A percentile compares a stretch with the other conserved stretches of the same genome.
Evolutionary conservation across 371 early-diverging fungal species (phyloP).

Genomic region (Mucor sp.): DNA sequence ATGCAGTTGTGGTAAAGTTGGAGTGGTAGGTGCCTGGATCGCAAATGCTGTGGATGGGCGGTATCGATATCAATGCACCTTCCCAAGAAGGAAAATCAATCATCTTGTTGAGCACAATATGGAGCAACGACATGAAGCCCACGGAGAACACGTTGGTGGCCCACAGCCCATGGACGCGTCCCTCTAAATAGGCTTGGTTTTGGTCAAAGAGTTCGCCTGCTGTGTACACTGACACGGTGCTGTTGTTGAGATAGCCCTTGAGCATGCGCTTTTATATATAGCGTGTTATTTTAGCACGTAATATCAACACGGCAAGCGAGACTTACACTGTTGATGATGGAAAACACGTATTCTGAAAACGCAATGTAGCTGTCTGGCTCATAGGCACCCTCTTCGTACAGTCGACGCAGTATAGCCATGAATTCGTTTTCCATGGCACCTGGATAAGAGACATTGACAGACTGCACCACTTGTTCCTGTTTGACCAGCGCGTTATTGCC

Average conservation of each 20-base stretch:
- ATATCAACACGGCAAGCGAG: too few species aligned
- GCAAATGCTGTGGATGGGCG: slow-evolving; percentile 11
- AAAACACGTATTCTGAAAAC: slow-evolving; percentile 34
- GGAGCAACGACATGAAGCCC: slow-evolving; percentile 36
- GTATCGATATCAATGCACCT: slow-evolving; percentile 17
- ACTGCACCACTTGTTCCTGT: slow-evolving; percentile 20
- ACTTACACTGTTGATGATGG: slow-evolving; percentile 30
- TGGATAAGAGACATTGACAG: slow-evolving; percentile 19
- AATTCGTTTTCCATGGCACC: slow-evolving; percentile 27
- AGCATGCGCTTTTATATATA: slow-evolving; percentile 19
- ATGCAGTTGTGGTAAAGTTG: slow-evolving; percentile 12
- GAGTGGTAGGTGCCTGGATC: slow-evolving; percentile 27
- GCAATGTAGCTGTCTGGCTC: slow-evolving; percentile 30
- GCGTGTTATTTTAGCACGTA: too few species aligned
- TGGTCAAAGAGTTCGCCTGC: slow-evolving; percentile 34
- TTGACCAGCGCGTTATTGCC: not conserved
- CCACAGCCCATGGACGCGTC: slow-evolving; percentile 26
- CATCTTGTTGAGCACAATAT: slow-evolving; percentile 21
- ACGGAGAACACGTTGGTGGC: slow-evolving; percentile 29
- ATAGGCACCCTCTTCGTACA: slow-evolving; percentile 15
- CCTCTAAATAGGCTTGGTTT: slow-evolving; percentile 28
- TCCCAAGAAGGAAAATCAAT: slow-evolving; percentile 27
- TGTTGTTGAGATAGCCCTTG: slow-evolving; percentile 22
- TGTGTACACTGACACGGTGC: slow-evolving; percentile 22
- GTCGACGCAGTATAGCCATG: not conserved